Percentiles rank a stretch among this genome's conserved stretches.
Conservation (phyloP, 768 basidiomycete species). For the Coprinopsis sp. region DNA sequence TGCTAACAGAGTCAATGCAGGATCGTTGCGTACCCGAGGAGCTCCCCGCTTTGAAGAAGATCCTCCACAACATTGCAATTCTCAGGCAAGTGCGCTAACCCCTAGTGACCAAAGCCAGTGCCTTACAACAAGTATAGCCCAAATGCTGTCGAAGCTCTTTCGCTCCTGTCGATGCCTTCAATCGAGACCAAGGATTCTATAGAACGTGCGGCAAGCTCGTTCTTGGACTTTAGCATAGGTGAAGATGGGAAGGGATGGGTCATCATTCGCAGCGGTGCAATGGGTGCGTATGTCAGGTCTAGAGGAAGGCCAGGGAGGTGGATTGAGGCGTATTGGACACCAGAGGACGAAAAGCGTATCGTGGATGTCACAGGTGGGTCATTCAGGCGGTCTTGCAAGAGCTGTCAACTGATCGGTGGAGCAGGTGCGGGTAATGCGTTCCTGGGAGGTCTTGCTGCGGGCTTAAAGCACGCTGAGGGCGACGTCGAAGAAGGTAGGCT, state of each 20-base stretch:
- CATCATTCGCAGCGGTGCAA: conserved; percentile 67
- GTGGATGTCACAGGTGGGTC: conserved; percentile 76
- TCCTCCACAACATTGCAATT: conserved; percentile 57
- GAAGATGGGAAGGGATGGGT: conserved; percentile 48
- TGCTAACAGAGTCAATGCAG: conserved; percentile 29
- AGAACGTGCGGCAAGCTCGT: conserved; percentile 60
- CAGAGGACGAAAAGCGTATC: conserved; percentile 42
- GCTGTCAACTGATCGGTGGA: neutral
- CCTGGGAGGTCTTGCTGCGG: conserved; percentile 79
- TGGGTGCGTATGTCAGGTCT: conserved; percentile 66
- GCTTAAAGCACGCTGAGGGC: conserved; percentile 48
- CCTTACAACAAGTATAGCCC: conserved; percentile 43
- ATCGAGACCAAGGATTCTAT: conserved; percentile 49
- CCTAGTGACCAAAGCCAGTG: neutral
- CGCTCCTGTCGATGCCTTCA: conserved; percentile 51
- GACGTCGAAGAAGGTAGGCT: conserved; percentile 66
- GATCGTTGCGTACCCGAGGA: conserved; percentile 78
- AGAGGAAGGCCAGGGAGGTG: conserved; percentile 40
- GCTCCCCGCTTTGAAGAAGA: conserved; percentile 56
- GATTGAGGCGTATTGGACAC: conserved; percentile 72
- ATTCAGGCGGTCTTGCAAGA: conserved; percentile 4
- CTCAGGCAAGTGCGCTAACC: conserved; percentile 49
- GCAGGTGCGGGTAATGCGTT: conserved; percentile 90
- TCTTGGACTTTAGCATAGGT: conserved; percentile 60
- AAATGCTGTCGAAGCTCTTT: conserved; percentile 80